Evolutionary conservation across 352 stramenopile genomes (phyloP).

Genomic region (Phytophthora podocarpi): DNA sequence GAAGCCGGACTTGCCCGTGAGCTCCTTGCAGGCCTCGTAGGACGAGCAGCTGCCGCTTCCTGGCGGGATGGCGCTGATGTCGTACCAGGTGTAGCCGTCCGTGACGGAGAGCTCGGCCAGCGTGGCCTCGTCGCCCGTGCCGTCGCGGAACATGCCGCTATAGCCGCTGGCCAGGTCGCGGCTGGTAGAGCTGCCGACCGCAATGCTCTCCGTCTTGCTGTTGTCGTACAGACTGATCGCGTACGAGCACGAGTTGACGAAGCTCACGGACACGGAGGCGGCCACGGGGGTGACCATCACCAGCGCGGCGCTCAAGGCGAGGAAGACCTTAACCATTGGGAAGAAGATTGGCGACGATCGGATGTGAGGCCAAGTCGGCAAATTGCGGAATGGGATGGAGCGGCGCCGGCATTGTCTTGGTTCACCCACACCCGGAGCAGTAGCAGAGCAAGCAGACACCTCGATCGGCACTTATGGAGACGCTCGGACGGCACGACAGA

Average conservation of each 20-base stretch:
- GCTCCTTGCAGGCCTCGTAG: slow-evolving; percentile 45
- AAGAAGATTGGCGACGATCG: not conserved
- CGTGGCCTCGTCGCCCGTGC: slow-evolving; percentile 44
- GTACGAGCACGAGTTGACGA: slow-evolving; percentile 57
- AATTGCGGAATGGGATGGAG: slow-evolving; percentile 34
- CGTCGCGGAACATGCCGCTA: slow-evolving; percentile 65
- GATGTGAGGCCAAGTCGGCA: slow-evolving; percentile 8
- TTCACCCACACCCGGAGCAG: slow-evolving; percentile 1
- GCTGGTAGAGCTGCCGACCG: slow-evolving; percentile 37
- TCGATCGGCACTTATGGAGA: slow-evolving; percentile 8
- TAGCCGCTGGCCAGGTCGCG: slow-evolving; percentile 41
- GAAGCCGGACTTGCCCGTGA: slow-evolving; percentile 58
- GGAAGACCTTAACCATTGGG: slow-evolving; percentile 52
- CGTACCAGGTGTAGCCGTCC: slow-evolving; percentile 54
- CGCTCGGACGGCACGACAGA: slow-evolving; percentile 24
- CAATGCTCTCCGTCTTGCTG: slow-evolving; percentile 46
- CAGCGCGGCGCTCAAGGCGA: slow-evolving; percentile 40
- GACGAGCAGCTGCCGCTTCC: slow-evolving; percentile 50
- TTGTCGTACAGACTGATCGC: slow-evolving; percentile 64
- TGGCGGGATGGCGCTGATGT: slow-evolving; percentile 62
- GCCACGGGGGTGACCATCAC: slow-evolving; percentile 33
- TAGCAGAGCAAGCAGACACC: no score
- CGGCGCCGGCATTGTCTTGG: not conserved
- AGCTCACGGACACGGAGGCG: slow-evolving; percentile 48
- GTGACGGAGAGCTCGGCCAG: slow-evolving; percentile 53